These are phyloP conservation scores for Thielaviopsis ethacetica DNA, from an alignment of 2,329 filamentous ascomycete genomes.

Conservation along the genomic window DNA sequence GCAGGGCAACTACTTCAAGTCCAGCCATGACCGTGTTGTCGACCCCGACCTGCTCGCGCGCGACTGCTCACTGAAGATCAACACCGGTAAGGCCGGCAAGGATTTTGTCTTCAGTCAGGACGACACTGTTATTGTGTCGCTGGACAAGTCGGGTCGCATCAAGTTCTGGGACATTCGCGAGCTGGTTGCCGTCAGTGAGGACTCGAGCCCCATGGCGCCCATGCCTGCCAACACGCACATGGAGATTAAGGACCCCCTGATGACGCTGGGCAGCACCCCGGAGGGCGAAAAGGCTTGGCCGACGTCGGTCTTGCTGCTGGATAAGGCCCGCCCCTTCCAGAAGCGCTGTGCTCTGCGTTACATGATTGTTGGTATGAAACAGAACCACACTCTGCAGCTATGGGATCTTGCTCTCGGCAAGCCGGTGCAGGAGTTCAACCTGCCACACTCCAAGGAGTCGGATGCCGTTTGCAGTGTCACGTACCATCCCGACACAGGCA, in stretches of 20 bases:
- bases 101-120: conserved; percentile 97
- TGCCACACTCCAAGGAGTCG: conserved; percentile 89
- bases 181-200: conserved; percentile 41
- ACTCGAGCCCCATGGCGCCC: conserved; percentile 32
- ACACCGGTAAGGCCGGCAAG: conserved; percentile 94
- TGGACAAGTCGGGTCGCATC: conserved; percentile 91
- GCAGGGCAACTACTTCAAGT: conserved; percentile 45
- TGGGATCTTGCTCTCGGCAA: conserved; percentile 95
- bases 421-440: conserved; percentile 90
- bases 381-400: conserved; percentile 94
- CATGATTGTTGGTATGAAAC: conserved; percentile 94
- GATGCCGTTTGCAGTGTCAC: conserved; percentile 96
- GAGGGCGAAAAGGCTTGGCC: conserved; percentile 91
- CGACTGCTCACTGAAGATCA: conserved; percentile 81
- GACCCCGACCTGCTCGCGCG: conserved; percentile 78
- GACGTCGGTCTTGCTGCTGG: conserved; percentile 86
- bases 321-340: conserved; percentile 86
- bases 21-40: conserved; percentile 50
- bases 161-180: conserved; percentile 97
- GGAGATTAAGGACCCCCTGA: conserved; percentile 71
- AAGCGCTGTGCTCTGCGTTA: conserved; percentile 84
- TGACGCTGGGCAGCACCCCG: conserved; percentile 73
- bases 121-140: conserved; percentile 80
- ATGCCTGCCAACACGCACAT: conserved; percentile 41
- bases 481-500: conserved; percentile 82